Conservation (phyloP, 805 yeast species). For the Hanseniaspora pseudoguilliermondii region DNA sequence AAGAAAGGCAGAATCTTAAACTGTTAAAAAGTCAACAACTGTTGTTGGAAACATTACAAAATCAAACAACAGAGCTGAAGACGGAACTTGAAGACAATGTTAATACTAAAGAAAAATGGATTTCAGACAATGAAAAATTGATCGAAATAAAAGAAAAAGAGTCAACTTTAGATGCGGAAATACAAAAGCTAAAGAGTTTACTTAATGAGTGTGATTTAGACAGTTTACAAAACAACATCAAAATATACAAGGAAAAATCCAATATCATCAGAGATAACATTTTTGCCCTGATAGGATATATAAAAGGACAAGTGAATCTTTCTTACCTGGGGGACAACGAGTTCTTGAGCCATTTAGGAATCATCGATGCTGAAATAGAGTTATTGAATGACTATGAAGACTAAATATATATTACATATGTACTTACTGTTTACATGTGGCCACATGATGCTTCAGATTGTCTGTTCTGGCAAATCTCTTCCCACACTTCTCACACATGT, state of each 20-base stretch:
- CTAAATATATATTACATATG: neutral
- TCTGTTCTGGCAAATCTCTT: slow-evolving; percentile 54
- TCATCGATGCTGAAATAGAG: neutral
- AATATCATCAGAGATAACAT: neutral
- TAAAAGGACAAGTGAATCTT: neutral
- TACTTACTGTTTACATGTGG: slow-evolving; percentile 33
- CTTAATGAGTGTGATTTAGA: neutral
- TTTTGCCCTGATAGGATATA: neutral
- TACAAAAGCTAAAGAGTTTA: neutral
- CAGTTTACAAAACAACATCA: neutral
- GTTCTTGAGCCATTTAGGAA: neutral
- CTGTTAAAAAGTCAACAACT: neutral
- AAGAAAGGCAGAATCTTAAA: slow-evolving; percentile 13
- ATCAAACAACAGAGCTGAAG: neutral
- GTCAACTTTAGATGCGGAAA: neutral
- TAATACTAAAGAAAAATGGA: slow-evolving; percentile 16
- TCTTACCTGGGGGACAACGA: neutral
- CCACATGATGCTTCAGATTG: slow-evolving; percentile 53
- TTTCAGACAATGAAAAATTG: slow-evolving; percentile 7
- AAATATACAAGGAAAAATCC: neutral
- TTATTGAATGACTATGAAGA: neutral
- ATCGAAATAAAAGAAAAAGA: slow-evolving; percentile 6
- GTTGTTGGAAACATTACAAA: neutral
- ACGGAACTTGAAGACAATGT: neutral
- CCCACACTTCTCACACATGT: slow-evolving; percentile 42